phyloP scores from a whole-genome alignment of 805 yeast species.

The Candida bentonensis region DNA sequence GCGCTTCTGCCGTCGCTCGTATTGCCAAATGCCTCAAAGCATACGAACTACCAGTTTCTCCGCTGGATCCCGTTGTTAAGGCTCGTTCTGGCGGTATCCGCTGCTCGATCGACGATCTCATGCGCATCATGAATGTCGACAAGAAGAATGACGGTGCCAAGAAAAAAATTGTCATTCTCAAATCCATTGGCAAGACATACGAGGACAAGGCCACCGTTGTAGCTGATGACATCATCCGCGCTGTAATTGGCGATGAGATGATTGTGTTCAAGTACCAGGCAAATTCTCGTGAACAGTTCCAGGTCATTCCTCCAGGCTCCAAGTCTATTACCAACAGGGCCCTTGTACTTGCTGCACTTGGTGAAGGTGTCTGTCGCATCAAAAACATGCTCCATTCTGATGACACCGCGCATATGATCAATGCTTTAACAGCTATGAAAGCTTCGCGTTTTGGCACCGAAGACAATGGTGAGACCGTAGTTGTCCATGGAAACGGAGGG shows the following conservation, averaged over 20 bases:
- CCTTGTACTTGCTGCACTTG: slow-evolving; percentile 80
- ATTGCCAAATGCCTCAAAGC: slow-evolving; percentile 68
- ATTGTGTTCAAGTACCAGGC: slow-evolving; percentile 31
- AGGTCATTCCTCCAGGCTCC: slow-evolving; percentile 85
- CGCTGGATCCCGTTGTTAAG: slow-evolving; percentile 57
- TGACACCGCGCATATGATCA: slow-evolving; percentile 89
- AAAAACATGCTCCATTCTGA: slow-evolving; percentile 87
- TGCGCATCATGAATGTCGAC: slow-evolving; percentile 85
- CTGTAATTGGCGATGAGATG: slow-evolving; percentile 72
- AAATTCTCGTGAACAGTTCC: slow-evolving; percentile 22
- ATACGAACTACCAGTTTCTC: slow-evolving; percentile 72
- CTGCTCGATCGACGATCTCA: slow-evolving; percentile 61
- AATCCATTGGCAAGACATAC: slow-evolving; percentile 75
- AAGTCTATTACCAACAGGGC: slow-evolving; percentile 96
- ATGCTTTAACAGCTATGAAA: slow-evolving; percentile 62
- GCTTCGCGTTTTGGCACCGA: slow-evolving; percentile 78
- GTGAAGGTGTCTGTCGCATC: slow-evolving; percentile 69
- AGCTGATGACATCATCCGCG: slow-evolving; percentile 62
- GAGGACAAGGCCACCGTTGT: slow-evolving; percentile 82
- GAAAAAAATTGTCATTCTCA: slow-evolving; percentile 74
- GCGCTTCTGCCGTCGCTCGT: slow-evolving; percentile 91
- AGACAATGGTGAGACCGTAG: slow-evolving; percentile 77
- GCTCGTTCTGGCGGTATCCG: slow-evolving; percentile 54
- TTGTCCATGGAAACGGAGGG: slow-evolving; percentile 74
- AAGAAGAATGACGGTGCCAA: slow-evolving; percentile 90